Evolutionary conservation across 192 early-diverging fungal species (phyloP).

Genomic region (Piromyces finnis): DNA sequence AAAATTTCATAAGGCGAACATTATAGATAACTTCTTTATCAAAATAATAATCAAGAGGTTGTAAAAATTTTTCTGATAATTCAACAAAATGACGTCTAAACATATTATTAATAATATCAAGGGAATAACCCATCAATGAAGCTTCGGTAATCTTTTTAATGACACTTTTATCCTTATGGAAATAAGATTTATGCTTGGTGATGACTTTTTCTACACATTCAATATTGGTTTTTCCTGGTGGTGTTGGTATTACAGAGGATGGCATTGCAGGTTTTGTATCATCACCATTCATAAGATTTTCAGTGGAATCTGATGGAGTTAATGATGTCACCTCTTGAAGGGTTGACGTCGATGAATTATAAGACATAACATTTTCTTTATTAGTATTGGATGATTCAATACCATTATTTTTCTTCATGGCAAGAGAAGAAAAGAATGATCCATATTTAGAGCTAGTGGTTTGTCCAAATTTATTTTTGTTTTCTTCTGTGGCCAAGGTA

Average conservation of each 20-base stretch:
- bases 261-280: neutral
- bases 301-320: constrained; percentile 6
- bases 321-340: neutral
- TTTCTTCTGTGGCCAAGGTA: neutral
- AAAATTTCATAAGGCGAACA: constrained; percentile 16
- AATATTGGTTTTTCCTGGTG: neutral
- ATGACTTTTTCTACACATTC: constrained; percentile 16
- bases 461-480: neutral
- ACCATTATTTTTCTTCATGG: neutral
- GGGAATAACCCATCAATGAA: constrained; percentile 45
- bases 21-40: constrained; percentile 62
- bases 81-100: constrained; percentile 83
- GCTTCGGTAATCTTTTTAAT: constrained; percentile 57
- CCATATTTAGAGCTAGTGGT: neutral
- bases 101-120: constrained; percentile 75
- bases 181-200: constrained; percentile 58
- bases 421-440: neutral
- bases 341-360: neutral
- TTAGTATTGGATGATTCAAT: neutral
- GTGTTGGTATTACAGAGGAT: neutral
- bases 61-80: constrained; percentile 80
- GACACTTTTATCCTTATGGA: constrained; percentile 66
- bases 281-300: constrained; percentile 8
- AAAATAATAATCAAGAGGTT: constrained; percentile 89
- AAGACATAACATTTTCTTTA: neutral